Base-by-base conservation (phyloP, 306 rosid species). In the Aeschynomene evenia region DNA sequence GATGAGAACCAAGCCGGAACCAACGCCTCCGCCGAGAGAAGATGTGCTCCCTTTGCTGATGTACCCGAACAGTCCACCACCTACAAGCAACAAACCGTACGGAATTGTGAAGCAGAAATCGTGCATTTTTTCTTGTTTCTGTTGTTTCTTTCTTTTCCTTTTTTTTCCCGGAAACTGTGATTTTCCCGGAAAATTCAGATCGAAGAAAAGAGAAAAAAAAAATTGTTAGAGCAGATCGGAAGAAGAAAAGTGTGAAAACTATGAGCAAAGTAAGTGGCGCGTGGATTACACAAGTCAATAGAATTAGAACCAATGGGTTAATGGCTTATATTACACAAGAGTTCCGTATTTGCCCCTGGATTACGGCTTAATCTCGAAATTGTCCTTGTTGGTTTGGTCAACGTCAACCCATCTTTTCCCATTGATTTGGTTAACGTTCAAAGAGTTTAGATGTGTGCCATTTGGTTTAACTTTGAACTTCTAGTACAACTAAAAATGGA, bases 71-170 rank as follows among this genome's bases (percentile, higher is more conserved):
- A 85, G 31, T 21, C 97, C 97, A 11, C 97, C 97, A n/a, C 79
- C 86, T 15, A 79, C 71, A 39, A 91, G 71, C 19, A 85, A 0
- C 82, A 91, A 55, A 19, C 97, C 97, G 63, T 91, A 91, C 0
- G 97, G 97, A 48, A 91, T 91, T 50, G 97, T 83, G 71, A 91
- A 87, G 71, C 97, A 91, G 90, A 91, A 91, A 82, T 91, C 97
- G 79, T 89, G 94, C 96, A 91, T 91, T 77, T 83, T 86, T 2
- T 21, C 1, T 7, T 18, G 3, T 4, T 7, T 7, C 29, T 8
- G 62, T 73, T 46, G 74, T 80, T 79, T 72, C 23, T 28, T 28
- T 28, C 31, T 28, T 28, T 28, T 6, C 1, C 6, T 3, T 28
- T 28, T 3, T 12, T 18, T 79, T 72, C 28, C 52, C 37, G 15